Base-by-base conservation (phyloP, 768 basidiomycete genomes). In the Boletus rubescentipes region DNA sequence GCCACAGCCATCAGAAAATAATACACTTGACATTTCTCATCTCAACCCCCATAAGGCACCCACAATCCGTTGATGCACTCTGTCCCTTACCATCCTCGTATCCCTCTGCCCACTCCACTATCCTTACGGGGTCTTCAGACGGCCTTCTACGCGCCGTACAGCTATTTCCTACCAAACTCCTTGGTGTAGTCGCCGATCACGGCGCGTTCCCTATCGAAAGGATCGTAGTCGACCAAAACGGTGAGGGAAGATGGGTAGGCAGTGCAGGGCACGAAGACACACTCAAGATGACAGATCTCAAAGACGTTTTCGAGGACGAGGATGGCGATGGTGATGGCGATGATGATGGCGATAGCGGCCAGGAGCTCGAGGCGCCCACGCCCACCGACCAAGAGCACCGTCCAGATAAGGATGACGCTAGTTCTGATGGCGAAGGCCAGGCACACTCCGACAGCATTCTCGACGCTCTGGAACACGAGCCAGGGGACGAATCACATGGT, bases 191-290 rank as follows among this genome's bases (percentile, higher is more conserved):
- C 37, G 89, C 88, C 12, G 91, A 94, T 60, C 95, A 97, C 61
- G 92, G 91, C 5, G 89, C 92, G 55, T 93, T 91, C 72, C 94
- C 95, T 7, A 83, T 98, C 45, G 95, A 98, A 71, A 82, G 92
- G 23, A 85, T 97, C 38, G 83, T 81, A 18, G 73, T 95, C 18
- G 84, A 84, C 61, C 70, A 73, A 42, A 75, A 68, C 23, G 77
- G 77, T 3, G 75, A 84, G 53, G 79, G 80, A 20, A 86, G 85
- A 74, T 97, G 94, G 92, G 80, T 93, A n/a, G 95, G 87, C 20
- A 95, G 93, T 67, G 91, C 85, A 23, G 91, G 92, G 30, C 94
- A 98, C 61, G 95, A 98, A 57, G 91, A 96, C 52, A 77, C 81
- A 9, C 65, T 97, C 59, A 87, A 86, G 65, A 72, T 98, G 73